Percentiles rank a stretch among this genome's conserved stretches.
Conservation (phyloP, 108 stramenopile genomes). For the Thalassiosira profunda region DNA sequence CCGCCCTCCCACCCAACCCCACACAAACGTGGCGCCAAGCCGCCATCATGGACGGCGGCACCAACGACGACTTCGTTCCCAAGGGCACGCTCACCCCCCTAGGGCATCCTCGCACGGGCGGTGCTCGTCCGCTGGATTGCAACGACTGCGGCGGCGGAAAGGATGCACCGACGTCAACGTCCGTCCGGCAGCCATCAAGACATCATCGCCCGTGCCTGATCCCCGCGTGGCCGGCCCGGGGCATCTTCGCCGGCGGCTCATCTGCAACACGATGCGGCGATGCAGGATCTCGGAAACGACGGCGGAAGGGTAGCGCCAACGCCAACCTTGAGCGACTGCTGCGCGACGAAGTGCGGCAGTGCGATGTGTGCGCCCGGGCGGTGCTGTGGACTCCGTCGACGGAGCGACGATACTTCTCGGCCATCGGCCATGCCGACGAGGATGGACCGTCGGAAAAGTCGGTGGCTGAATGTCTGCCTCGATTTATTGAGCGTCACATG, state of each 20-base stretch:
- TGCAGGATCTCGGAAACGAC: conserved; percentile 3
- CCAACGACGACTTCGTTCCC: too few relatives aligned
- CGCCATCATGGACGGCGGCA: too few relatives aligned
- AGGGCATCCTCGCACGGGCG: too few relatives aligned
- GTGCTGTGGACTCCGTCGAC: conserved; percentile 15
- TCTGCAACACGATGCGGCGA: background rate
- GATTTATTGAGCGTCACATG: conserved; percentile 28
- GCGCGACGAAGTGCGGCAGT: conserved; percentile 41
- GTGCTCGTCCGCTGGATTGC: too few relatives aligned
- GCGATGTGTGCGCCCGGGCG: conserved; percentile 33
- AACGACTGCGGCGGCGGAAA: too few relatives aligned
- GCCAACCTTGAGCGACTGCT: conserved; percentile 23
- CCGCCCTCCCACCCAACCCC: too few relatives aligned
- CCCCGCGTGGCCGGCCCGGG: conserved; percentile 16
- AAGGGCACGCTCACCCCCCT: too few relatives aligned
- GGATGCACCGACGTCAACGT: too few relatives aligned
- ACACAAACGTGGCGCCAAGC: too few relatives aligned
- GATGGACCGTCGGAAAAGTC: conserved; percentile 4
- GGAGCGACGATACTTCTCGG: conserved; percentile 2
- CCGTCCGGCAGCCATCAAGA: too few relatives aligned
- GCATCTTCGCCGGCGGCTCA: background rate
- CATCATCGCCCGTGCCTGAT: too few relatives aligned
- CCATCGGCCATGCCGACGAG: background rate
- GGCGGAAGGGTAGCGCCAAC: background rate
- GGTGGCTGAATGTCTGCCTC: conserved; percentile 28